A percentile compares a stretch with the other conserved stretches of the same genome.
Conservation (phyloP, 768 basidiomycete genomes). For the Symmetrospora coprosmae region DNA sequence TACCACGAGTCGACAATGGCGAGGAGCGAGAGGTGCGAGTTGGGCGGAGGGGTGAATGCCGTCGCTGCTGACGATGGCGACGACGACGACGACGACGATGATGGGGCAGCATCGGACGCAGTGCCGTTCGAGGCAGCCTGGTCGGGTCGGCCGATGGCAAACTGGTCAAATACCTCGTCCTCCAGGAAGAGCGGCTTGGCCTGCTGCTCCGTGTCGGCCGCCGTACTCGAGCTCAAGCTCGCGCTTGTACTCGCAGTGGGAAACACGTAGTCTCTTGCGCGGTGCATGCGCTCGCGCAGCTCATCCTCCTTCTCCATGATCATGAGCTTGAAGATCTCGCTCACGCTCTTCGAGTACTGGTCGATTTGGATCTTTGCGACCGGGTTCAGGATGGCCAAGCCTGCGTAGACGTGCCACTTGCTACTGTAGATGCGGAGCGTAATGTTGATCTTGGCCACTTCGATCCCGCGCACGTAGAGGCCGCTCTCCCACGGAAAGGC, state of each 20-base stretch:
- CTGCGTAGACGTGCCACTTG: conserved; percentile 98
- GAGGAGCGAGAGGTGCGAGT: conserved; percentile 82
- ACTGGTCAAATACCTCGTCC: conserved; percentile 72
- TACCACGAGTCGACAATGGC: conserved; percentile 99
- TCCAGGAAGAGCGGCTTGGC: conserved; percentile 62
- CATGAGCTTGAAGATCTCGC: conserved; percentile 93
- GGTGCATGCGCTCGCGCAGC: conserved; percentile 58
- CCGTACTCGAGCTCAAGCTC: not conserved
- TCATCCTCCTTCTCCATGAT: conserved; percentile 46
- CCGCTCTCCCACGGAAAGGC: conserved; percentile 88
- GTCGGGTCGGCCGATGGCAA: conserved; percentile 53
- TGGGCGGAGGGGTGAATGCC: conserved; percentile 42
- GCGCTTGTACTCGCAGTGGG: too few relatives aligned
- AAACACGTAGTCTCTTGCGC: conserved; percentile 64
- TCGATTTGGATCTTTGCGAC: conserved; percentile 74
- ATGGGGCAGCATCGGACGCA: not conserved
- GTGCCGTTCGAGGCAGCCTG: not conserved
- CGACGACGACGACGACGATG: too few relatives aligned
- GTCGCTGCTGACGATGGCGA: not conserved
- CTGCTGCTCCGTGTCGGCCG: not conserved
- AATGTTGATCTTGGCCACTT: conserved; percentile 95
- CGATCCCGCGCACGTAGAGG: conserved; percentile 89
- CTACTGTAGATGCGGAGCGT: conserved; percentile 89
- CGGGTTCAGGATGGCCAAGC: conserved; percentile 93
- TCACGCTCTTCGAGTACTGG: conserved; percentile 69